Conservation (phyloP, 2,329 filamentous ascomycete species). For the Capronia americana region DNA sequence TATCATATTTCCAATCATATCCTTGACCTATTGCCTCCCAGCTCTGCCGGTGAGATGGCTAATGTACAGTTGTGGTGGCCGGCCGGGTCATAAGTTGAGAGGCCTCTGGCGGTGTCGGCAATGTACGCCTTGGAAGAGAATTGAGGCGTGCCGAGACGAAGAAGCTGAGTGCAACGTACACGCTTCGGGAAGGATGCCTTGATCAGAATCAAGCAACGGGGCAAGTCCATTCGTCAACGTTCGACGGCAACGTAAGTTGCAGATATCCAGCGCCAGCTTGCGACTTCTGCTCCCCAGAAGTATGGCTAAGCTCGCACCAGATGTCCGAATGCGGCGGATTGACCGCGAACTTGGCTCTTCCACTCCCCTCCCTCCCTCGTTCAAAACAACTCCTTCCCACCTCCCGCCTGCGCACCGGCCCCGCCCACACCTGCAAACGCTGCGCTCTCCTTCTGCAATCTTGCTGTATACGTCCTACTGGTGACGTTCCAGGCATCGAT, state of each 20-base stretch:
- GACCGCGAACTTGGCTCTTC: neutral
- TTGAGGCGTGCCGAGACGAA: neutral
- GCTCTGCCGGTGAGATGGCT: neutral
- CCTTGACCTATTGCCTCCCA: neutral
- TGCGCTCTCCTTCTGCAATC: slow-evolving; percentile 64
- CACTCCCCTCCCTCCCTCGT: neutral
- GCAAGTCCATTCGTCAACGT: neutral
- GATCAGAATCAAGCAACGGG: neutral
- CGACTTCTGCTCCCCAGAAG: neutral
- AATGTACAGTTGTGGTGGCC: neutral
- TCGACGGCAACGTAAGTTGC: neutral
- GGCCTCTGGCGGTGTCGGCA: neutral
- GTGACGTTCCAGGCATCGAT: slow-evolving; percentile 79
- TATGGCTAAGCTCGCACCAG: neutral
- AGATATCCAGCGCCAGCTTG: neutral
- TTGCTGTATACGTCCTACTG: slow-evolving; percentile 70
- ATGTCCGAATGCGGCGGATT: neutral
- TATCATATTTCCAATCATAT: neutral
- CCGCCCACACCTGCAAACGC: neutral
- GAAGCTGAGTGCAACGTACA: neutral
- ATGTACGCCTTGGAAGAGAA: neutral
- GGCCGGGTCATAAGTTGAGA: neutral
- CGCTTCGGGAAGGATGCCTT: neutral
- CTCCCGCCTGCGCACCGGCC: slow-evolving; percentile 3
- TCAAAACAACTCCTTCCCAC: slow-evolving; percentile 35